These are phyloP conservation scores for Pseudonitzschia delicatissima DNA, from an alignment of 108 stramenopile species.

Conservation along the genomic window DNA sequence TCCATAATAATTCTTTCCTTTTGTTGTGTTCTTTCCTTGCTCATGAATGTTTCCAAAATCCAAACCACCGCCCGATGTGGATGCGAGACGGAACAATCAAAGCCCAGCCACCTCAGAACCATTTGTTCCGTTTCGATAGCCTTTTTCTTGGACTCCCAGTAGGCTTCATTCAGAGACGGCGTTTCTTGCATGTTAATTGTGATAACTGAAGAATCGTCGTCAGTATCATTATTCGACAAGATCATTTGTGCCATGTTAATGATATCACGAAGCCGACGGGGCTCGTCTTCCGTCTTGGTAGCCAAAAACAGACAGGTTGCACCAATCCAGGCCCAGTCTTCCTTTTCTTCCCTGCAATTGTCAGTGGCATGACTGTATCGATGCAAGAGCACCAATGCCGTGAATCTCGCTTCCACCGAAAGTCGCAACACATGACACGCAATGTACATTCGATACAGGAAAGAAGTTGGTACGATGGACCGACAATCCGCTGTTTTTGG, in stretches of 20 bases:
- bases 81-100: constrained; percentile 68
- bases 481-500: too few relatives aligned
- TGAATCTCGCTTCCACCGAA: constrained; percentile 59
- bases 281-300: constrained; percentile 76
- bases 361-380: constrained; percentile 42
- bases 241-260: constrained; percentile 64
- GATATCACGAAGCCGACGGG: constrained; percentile 74
- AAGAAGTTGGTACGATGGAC: background rate
- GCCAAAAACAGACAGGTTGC: constrained; percentile 69
- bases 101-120: constrained; percentile 68
- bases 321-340: constrained; percentile 46
- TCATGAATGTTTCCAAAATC: constrained; percentile 1
- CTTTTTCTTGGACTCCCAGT: constrained; percentile 69
- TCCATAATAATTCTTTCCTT: too few relatives aligned
- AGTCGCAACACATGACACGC: constrained; percentile 55
- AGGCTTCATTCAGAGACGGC: constrained; percentile 51
- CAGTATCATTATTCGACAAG: constrained; percentile 8
- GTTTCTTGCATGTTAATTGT: constrained; percentile 2
- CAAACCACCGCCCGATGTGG: constrained; percentile 67
- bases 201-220: background rate
- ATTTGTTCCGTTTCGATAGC: constrained; percentile 67
- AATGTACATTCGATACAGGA: constrained; percentile 48
- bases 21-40: background rate
- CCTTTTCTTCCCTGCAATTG: constrained; percentile 1
- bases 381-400: constrained; percentile 58